A percentile compares a stretch with the other conserved stretches of the same genome.
phyloP scores from a whole-genome alignment of 192 early-diverging fungal species.

The Coemansia reversa region DNA sequence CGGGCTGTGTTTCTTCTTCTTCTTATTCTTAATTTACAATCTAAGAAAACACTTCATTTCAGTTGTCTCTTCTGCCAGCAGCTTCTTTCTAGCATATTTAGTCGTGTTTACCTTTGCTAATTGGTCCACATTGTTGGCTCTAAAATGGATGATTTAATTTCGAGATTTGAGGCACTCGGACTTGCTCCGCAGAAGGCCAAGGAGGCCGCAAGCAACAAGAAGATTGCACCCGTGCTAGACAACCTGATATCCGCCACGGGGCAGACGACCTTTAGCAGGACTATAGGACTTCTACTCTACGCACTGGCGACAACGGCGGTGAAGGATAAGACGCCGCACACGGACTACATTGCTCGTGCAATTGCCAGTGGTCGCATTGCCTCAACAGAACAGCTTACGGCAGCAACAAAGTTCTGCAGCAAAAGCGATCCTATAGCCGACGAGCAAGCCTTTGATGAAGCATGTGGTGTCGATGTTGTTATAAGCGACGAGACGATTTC shows the following conservation, averaged over 20 bases:
- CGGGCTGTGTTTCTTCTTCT: neutral
- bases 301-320: slow-evolving; percentile 83
- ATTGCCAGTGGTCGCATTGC: slow-evolving; percentile 70
- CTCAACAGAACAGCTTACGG: slow-evolving; percentile 84
- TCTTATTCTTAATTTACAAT: neutral
- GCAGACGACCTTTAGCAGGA: slow-evolving; percentile 61
- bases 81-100: neutral
- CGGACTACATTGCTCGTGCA: slow-evolving; percentile 78
- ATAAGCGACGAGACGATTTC: slow-evolving; percentile 78
- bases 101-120: neutral
- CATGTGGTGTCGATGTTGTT: slow-evolving; percentile 90
- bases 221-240: slow-evolving; percentile 78
- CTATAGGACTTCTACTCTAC: slow-evolving; percentile 82
- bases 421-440: slow-evolving; percentile 60
- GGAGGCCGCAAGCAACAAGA: slow-evolving; percentile 95
- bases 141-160: slow-evolving; percentile 4
- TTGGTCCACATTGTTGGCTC: neutral
- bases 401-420: slow-evolving; percentile 87
- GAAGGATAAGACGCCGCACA: slow-evolving; percentile 66
- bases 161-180: slow-evolving; percentile 83
- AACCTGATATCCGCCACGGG: slow-evolving; percentile 70
- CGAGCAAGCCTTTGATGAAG: slow-evolving; percentile 74
- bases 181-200: slow-evolving; percentile 88
- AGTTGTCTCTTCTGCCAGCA: neutral
- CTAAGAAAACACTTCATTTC: neutral